Evolutionary conservation across 305 asterid species (phyloP).

Genomic region (Solanum hybrid): DNA sequence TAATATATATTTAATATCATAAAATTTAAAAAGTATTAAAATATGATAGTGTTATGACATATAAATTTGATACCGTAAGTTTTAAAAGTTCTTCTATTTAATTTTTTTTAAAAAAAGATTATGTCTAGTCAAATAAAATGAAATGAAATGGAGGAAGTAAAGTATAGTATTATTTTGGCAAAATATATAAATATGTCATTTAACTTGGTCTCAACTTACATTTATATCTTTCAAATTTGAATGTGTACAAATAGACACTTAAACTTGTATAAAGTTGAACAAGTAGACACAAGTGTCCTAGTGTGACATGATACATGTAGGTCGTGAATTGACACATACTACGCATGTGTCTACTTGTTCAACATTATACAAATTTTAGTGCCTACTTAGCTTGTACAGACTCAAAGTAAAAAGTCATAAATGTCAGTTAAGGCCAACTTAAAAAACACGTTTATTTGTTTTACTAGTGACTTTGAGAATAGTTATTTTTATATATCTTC

Average conservation of each 20-base stretch:
- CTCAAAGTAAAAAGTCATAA: background rate
- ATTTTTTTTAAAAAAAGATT: background rate
- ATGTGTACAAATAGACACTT: background rate
- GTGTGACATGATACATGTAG: background rate
- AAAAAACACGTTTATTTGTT: background rate
- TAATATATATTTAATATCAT: background rate
- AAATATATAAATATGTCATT: no score
- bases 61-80: background rate
- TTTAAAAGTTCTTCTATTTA: background rate
- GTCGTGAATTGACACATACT: background rate
- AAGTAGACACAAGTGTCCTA: background rate
- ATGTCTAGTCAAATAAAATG: background rate
- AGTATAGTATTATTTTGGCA: background rate
- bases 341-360: background rate
- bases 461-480: background rate
- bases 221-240: background rate
- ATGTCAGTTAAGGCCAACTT: background rate
- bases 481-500: background rate
- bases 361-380: background rate
- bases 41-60: background rate
- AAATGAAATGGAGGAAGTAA: background rate
- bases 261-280: background rate
- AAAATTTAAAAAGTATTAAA: background rate
- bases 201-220: background rate
- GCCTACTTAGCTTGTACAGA: rapidly evolving